phyloP scores from a whole-genome alignment of 2,329 filamentous ascomycete species.

The Tolypocladium ophioglossoides region DNA sequence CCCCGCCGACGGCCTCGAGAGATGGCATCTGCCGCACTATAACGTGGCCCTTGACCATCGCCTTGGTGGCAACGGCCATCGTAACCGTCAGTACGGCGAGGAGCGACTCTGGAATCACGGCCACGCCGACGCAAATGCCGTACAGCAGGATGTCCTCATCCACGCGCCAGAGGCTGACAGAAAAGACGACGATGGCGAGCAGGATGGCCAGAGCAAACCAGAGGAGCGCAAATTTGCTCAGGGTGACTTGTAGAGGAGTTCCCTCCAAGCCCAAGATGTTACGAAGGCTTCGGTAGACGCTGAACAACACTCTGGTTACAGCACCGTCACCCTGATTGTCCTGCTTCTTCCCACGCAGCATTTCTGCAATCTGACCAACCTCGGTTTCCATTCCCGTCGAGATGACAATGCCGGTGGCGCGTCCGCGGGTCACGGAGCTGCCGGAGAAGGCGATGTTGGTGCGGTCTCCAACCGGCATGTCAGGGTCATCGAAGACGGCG shows the following conservation, averaged over 20 bases:
- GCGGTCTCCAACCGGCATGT: constrained; percentile 56
- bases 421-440: constrained; percentile 61
- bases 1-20: constrained; percentile 56
- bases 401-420: constrained; percentile 57
- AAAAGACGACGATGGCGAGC: constrained; percentile 52
- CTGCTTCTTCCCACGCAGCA: constrained; percentile 47
- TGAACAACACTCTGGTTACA: constrained; percentile 32
- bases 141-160: constrained; percentile 49
- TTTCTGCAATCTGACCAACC: constrained; percentile 64
- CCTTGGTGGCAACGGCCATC: constrained; percentile 55
- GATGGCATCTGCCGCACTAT: constrained; percentile 56
- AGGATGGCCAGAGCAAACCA: constrained; percentile 63
- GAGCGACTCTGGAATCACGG: constrained; percentile 55
- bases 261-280: constrained; percentile 58
- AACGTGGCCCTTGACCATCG: constrained; percentile 54
- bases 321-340: constrained; percentile 29
- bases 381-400: constrained; percentile 65
- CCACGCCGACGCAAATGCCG: constrained; percentile 50
- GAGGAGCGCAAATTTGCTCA: constrained; percentile 74
- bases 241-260: constrained; percentile 74
- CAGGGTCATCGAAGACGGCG: constrained; percentile 37
- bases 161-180: constrained; percentile 42
- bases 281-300: constrained; percentile 30
- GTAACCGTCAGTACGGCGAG: constrained; percentile 63
- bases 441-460: constrained; percentile 62